Evolutionary conservation across 345 rosid species (phyloP).

Genomic region (Citrus medica): DNA sequence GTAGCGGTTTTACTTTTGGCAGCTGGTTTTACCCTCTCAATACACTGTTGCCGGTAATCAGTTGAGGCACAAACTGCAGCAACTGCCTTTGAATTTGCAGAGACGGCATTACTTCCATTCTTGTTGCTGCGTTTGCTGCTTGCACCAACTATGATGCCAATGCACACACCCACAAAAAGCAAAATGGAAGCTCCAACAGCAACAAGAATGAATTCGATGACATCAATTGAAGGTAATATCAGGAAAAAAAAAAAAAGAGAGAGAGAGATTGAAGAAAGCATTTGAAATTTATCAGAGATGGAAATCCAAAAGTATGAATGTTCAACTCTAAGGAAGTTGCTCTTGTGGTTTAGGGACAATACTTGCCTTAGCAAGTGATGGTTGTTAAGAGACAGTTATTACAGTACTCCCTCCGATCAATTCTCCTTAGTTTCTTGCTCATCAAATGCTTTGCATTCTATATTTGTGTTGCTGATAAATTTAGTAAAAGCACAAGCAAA

Average conservation of each 20-base stretch:
- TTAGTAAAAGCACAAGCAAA: neutral
- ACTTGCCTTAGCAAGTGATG: neutral
- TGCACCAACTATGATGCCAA: slow-evolving; percentile 18
- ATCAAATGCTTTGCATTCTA: neutral
- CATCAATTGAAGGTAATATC: neutral
- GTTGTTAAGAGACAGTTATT: neutral
- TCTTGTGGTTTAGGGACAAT: slow-evolving; percentile 3
- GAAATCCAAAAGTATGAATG: neutral
- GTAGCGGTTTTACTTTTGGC: slow-evolving; percentile 18
- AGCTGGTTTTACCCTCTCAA: slow-evolving; percentile 14
- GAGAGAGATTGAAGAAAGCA: neutral
- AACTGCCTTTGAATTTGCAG: slow-evolving; percentile 27
- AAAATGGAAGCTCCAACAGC: slow-evolving; percentile 24
- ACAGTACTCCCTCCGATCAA: neutral
- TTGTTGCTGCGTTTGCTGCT: neutral
- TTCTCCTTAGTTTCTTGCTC: slow-evolving; percentile 11
- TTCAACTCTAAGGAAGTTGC: slow-evolving; percentile 1
- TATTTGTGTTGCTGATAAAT: neutral
- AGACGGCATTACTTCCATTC: neutral
- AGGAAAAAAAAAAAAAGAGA: neutral
- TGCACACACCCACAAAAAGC: slow-evolving; percentile 30
- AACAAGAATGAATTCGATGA: neutral
- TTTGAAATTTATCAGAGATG: neutral
- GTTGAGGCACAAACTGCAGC: slow-evolving; percentile 30
- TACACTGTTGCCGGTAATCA: slow-evolving; percentile 35